phyloP scores from a whole-genome alignment of 176 grass and related monocot species.

The Rhipidocladum racemiflorum region DNA sequence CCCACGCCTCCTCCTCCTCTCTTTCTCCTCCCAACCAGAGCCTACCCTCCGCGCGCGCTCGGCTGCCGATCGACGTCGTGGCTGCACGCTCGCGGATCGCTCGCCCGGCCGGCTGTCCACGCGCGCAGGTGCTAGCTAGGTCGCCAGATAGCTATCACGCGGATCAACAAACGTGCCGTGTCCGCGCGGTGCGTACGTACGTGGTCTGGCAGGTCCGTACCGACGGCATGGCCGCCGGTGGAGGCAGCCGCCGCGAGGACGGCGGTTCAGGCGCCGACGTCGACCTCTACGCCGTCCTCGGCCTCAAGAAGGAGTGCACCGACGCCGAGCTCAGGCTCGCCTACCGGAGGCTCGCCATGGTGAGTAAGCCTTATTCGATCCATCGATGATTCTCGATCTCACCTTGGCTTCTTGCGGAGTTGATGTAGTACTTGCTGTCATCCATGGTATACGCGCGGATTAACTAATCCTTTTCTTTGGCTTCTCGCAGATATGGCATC shows the following conservation, averaged over 20 bases:
- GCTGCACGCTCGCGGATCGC: too few species aligned
- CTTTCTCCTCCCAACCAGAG: background rate
- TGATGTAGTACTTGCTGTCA: too few species aligned
- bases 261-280: background rate
- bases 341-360: constrained; percentile 81
- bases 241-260: background rate
- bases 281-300: constrained; percentile 77
- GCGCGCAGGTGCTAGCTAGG: too few species aligned
- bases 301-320: constrained; percentile 74
- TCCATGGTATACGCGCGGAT: too few species aligned
- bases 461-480: too few species aligned
- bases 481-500: constrained; percentile 65
- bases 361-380: background rate
- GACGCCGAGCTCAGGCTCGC: constrained; percentile 59
- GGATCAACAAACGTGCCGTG: background rate
- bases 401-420: too few species aligned
- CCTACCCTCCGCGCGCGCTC: too few species aligned
- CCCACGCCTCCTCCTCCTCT: background rate
- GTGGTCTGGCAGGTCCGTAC: background rate
- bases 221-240: background rate
- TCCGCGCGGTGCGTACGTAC: background rate
- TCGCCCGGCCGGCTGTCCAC: too few species aligned
- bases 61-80: too few species aligned
- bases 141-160: too few species aligned
- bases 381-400: too few species aligned